Percentiles rank a stretch among this genome's conserved stretches.
Conservation (phyloP, 306 rosid species). For the Mimosa bimucronata region DNA sequence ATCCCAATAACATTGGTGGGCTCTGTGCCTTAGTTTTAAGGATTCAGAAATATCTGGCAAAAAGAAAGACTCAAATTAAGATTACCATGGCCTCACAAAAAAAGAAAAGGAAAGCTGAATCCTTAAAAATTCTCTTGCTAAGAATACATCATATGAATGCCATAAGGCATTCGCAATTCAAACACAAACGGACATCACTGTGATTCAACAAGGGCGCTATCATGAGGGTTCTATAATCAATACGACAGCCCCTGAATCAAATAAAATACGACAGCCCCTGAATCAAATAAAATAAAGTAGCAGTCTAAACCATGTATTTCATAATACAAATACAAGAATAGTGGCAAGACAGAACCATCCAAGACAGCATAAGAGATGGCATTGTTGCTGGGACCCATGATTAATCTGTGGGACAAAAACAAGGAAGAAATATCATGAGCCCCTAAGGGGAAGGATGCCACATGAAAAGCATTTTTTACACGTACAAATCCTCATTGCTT, state of each 20-base stretch:
- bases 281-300: constrained; percentile 22
- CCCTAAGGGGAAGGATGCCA: neutral
- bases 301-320: neutral
- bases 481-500: neutral
- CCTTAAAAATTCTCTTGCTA: neutral
- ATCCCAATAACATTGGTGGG: neutral
- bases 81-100: neutral
- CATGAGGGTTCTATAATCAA: constrained; percentile 26
- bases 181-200: neutral
- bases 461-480: neutral
- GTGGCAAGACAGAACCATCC: neutral
- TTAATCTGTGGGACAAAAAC: neutral
- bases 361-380: neutral
- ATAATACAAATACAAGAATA: neutral
- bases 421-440: neutral
- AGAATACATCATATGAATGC: neutral
- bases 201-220: constrained; percentile 3
- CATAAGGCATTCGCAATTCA: neutral
- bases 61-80: neutral
- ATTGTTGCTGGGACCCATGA: neutral
- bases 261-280: constrained; percentile 21
- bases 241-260: constrained; percentile 28
- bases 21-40: neutral
- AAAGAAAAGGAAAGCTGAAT: neutral
- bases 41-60: neutral